Evolutionary conservation across 805 yeast species (phyloP).

Genomic region (Myxozyma monticola): DNA sequence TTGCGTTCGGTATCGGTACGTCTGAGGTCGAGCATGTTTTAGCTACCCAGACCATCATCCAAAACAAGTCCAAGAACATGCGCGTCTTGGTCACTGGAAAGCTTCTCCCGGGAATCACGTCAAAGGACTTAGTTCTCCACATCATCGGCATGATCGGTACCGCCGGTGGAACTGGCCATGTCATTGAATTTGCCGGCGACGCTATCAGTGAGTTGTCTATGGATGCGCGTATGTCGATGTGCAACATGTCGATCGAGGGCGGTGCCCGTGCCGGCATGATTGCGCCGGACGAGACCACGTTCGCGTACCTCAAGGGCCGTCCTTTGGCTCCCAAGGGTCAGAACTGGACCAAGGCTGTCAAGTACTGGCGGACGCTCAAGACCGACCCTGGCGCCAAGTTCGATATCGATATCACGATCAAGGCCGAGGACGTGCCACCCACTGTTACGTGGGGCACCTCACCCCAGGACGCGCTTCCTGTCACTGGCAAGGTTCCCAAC

Average conservation of each 20-base stretch:
- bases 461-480: slow-evolving; percentile 97
- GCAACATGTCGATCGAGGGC: slow-evolving; percentile 98
- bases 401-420: slow-evolving; percentile 77
- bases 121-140: slow-evolving; percentile 91
- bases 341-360: slow-evolving; percentile 92
- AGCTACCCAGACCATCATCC: slow-evolving; percentile 95
- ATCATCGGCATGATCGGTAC: slow-evolving; percentile 97
- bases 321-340: slow-evolving; percentile 93
- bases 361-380: slow-evolving; percentile 85
- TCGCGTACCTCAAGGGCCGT: slow-evolving; percentile 85
- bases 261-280: slow-evolving; percentile 99
- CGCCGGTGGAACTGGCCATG: slow-evolving; percentile 98
- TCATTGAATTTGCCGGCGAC: slow-evolving; percentile 94
- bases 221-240: slow-evolving; percentile 99
- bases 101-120: slow-evolving; percentile 84
- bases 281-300: slow-evolving; percentile 88
- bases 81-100: slow-evolving; percentile 82
- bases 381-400: slow-evolving; percentile 89
- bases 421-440: slow-evolving; percentile 84
- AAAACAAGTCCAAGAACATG: slow-evolving; percentile 95
- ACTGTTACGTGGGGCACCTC: slow-evolving; percentile 99
- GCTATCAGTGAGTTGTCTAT: slow-evolving; percentile 87
- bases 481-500: slow-evolving; percentile 86
- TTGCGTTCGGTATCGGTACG: slow-evolving; percentile 98
- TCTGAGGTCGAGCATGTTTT: slow-evolving; percentile 98